Percentiles rank a stretch among this genome's conserved stretches.
Evolutionary conservation across 352 stramenopile genomes (phyloP).

Genomic region (Phytophthora kernoviae): DNA sequence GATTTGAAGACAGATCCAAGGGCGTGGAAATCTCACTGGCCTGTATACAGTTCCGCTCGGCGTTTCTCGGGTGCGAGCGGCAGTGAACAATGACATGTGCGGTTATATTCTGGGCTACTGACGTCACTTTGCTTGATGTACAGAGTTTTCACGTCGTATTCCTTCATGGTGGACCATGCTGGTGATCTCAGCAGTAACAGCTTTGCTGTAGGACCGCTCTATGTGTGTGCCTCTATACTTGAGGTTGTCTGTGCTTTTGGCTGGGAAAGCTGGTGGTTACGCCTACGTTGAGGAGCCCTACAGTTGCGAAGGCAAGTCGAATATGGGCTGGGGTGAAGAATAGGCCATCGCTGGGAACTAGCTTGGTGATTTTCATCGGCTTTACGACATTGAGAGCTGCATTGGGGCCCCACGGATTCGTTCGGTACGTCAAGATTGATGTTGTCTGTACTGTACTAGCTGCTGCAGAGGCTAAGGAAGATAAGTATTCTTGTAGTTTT

Average conservation of each 20-base stretch:
- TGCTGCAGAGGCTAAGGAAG: not conserved
- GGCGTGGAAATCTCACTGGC: conserved; percentile 36
- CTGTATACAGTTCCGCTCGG: conserved; percentile 69
- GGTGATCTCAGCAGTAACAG: conserved; percentile 62
- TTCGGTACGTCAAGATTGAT: conserved; percentile 41
- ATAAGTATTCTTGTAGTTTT: not conserved
- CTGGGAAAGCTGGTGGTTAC: conserved; percentile 44
- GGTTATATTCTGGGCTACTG: not conserved
- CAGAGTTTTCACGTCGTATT: conserved; percentile 89
- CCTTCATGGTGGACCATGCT: conserved; percentile 88
- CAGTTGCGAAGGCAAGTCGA: conserved; percentile 13
- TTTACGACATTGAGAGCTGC: conserved; percentile 47
- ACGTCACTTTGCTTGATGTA: conserved; percentile 1
- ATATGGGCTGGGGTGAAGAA: conserved; percentile 24
- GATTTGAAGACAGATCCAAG: conserved; percentile 53
- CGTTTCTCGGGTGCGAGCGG: conserved; percentile 72
- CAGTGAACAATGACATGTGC: not conserved
- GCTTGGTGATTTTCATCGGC: conserved; percentile 40
- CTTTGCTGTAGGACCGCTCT: conserved; percentile 52
- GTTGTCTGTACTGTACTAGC: not conserved
- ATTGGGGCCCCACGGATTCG: conserved; percentile 64
- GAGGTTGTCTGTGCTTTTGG: conserved; percentile 61
- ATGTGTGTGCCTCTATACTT: conserved; percentile 61
- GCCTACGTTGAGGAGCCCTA: conserved; percentile 13
- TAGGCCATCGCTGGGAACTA: conserved; percentile 36